These are phyloP conservation scores for Linnemannia schmuckeri DNA, from an alignment of 192 early-diverging fungal species.

Conservation along the genomic window DNA sequence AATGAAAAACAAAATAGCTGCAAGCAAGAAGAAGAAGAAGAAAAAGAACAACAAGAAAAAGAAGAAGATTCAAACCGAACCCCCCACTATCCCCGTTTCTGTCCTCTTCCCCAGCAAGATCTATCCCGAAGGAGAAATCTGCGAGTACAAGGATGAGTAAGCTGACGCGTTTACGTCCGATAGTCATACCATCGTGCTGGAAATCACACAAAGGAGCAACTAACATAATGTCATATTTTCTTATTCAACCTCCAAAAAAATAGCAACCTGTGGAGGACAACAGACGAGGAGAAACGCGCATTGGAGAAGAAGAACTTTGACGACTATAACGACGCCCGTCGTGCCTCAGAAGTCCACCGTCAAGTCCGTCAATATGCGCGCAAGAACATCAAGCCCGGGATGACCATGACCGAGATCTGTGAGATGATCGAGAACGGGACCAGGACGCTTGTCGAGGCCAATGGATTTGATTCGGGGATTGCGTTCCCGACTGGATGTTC, in stretches of 20 bases:
- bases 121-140: slow-evolving; percentile 87
- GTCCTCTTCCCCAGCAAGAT: slow-evolving; percentile 81
- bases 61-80: slow-evolving; percentile 66
- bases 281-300: slow-evolving; percentile 92
- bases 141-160: slow-evolving; percentile 89
- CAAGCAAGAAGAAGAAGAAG: slow-evolving; percentile 48
- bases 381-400: slow-evolving; percentile 89
- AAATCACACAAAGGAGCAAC: not conserved
- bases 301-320: slow-evolving; percentile 80
- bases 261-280: slow-evolving; percentile 90
- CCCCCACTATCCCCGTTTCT: slow-evolving; percentile 80
- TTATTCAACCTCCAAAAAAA: not conserved
- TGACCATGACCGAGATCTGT: slow-evolving; percentile 93
- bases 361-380: slow-evolving; percentile 87
- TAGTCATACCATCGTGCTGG: not conserved
- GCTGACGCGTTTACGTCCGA: not conserved
- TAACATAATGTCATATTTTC: not conserved
- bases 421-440: slow-evolving; percentile 97
- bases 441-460: slow-evolving; percentile 82
- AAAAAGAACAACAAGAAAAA: slow-evolving; percentile 56
- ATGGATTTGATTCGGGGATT: slow-evolving; percentile 85
- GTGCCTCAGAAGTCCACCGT: slow-evolving; percentile 95
- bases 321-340: slow-evolving; percentile 84
- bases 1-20: slow-evolving; percentile 10
- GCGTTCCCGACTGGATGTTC: slow-evolving; percentile 97